These are phyloP conservation scores for Priceomyces fermenticarens DNA, from an alignment of 805 yeast species.

Conservation along the genomic window DNA sequence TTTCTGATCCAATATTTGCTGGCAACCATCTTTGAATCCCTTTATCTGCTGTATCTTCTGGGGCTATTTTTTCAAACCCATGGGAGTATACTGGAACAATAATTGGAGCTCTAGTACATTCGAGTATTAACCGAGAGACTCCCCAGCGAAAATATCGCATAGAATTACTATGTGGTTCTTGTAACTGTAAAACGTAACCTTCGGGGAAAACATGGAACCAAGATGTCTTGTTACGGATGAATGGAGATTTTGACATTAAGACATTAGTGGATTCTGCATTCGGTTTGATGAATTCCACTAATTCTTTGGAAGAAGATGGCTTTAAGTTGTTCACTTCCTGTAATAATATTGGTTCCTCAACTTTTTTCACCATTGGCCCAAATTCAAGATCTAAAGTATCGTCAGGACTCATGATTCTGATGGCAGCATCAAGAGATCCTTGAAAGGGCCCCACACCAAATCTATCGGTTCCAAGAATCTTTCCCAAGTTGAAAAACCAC, in stretches of 20 bases:
- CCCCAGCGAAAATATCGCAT: slow-evolving; percentile 98
- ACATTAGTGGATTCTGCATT: slow-evolving; percentile 25
- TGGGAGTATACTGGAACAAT: slow-evolving; percentile 81
- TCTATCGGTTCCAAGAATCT: slow-evolving; percentile 80
- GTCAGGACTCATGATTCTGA: slow-evolving; percentile 76
- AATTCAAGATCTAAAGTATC: slow-evolving; percentile 54
- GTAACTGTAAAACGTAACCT: slow-evolving; percentile 83
- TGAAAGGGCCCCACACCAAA: slow-evolving; percentile 95
- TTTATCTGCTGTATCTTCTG: slow-evolving; percentile 63
- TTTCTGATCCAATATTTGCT: slow-evolving; percentile 60
- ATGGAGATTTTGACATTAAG: slow-evolving; percentile 44
- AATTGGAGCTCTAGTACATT: slow-evolving; percentile 78
- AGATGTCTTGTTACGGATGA: slow-evolving; percentile 60
- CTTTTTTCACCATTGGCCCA: slow-evolving; percentile 26
- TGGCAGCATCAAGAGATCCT: slow-evolving; percentile 82
- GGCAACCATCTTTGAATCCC: slow-evolving; percentile 61
- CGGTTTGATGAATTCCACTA: slow-evolving; percentile 24
- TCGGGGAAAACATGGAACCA: slow-evolving; percentile 98
- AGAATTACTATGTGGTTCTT: slow-evolving; percentile 76
- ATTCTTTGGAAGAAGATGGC: slow-evolving; percentile 9
- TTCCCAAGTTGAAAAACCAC: slow-evolving; percentile 80
- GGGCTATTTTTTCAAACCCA: slow-evolving; percentile 85
- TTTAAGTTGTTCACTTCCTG: slow-evolving; percentile 33
- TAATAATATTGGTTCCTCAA: slow-evolving; percentile 29
- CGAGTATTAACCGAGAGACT: slow-evolving; percentile 76